phyloP scores from a whole-genome alignment of 1,284 basidiomycete species.

The Leccinum proximum region DNA sequence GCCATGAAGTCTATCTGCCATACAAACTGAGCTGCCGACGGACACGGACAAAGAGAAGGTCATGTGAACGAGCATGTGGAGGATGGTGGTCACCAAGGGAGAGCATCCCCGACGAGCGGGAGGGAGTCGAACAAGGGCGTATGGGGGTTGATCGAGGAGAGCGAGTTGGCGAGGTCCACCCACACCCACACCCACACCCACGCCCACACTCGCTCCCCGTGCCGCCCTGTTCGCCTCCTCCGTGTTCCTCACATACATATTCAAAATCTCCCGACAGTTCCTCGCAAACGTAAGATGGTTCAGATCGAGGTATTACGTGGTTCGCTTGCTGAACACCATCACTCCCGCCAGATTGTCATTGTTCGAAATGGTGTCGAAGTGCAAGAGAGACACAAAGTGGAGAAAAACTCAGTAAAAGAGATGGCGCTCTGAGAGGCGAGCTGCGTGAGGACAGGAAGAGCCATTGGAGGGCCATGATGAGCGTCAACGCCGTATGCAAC shows the following conservation, averaged over 20 bases:
- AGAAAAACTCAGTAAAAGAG: constrained; percentile 93
- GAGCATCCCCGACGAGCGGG: constrained; percentile 23
- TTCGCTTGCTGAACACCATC: constrained; percentile 87
- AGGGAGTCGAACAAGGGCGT: constrained; percentile 51
- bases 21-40: constrained; percentile 35
- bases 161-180: constrained; percentile 61
- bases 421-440: constrained; percentile 89
- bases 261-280: constrained; percentile 75
- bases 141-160: constrained; percentile 82
- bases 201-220: constrained; percentile 9
- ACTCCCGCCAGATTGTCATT: constrained; percentile 87
- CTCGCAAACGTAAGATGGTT: constrained; percentile 78
- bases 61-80: constrained; percentile 2
- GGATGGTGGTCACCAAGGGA: constrained; percentile 7
- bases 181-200: constrained; percentile 12
- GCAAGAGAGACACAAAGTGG: constrained; percentile 76
- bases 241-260: constrained; percentile 88
- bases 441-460: constrained; percentile 88
- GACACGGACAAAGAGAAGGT: not conserved
- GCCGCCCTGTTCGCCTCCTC: constrained; percentile 67
- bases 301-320: constrained; percentile 81
- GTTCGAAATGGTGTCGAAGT: constrained; percentile 86
- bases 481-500: constrained; percentile 82
- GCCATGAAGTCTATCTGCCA: constrained; percentile 47
- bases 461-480: constrained; percentile 91